Conservation (phyloP, 352 stramenopile genomes). For the Phytophthora colocasiae region DNA sequence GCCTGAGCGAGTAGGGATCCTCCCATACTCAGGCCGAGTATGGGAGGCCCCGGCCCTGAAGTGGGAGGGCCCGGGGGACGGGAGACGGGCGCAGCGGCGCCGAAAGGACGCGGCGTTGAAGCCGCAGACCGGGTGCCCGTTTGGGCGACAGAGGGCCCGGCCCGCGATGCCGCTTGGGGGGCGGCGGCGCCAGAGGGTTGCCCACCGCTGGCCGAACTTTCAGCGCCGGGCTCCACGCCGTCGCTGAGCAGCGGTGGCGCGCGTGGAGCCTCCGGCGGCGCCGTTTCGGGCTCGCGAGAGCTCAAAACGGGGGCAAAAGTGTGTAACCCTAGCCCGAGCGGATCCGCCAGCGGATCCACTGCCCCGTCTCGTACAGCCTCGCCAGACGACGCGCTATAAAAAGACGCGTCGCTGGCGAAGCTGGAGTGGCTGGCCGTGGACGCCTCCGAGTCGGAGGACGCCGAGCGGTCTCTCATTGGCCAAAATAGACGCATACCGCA, state of each 20-base stretch:
- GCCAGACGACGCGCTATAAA: slow-evolving; percentile 15
- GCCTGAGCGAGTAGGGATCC: background rate
- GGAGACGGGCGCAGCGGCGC: no score
- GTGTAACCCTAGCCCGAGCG: background rate
- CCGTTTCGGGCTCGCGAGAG: background rate
- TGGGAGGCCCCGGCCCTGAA: background rate
- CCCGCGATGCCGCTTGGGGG: background rate
- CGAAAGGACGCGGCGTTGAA: background rate
- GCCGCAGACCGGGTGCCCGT: background rate
- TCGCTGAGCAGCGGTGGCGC: background rate
- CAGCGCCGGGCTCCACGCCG: background rate
- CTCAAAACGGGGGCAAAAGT: slow-evolving; percentile 8
- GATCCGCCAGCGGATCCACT: background rate
- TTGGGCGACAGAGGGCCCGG: background rate
- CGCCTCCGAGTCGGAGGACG: slow-evolving; percentile 9
- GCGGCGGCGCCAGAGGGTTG: slow-evolving; percentile 1
- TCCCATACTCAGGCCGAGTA: background rate
- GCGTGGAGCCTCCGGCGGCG: no score
- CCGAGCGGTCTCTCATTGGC: slow-evolving; percentile 1
- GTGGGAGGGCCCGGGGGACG: background rate
- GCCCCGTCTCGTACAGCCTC: no score
- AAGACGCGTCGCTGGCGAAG: slow-evolving; percentile 19
- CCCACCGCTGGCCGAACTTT: slow-evolving; percentile 2
- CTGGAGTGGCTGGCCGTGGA: slow-evolving; percentile 18
- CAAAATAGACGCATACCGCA: slow-evolving; percentile 7